phyloP scores from a whole-genome alignment of 2,329 filamentous ascomycete species.

The Cladophialophora exuberans region DNA sequence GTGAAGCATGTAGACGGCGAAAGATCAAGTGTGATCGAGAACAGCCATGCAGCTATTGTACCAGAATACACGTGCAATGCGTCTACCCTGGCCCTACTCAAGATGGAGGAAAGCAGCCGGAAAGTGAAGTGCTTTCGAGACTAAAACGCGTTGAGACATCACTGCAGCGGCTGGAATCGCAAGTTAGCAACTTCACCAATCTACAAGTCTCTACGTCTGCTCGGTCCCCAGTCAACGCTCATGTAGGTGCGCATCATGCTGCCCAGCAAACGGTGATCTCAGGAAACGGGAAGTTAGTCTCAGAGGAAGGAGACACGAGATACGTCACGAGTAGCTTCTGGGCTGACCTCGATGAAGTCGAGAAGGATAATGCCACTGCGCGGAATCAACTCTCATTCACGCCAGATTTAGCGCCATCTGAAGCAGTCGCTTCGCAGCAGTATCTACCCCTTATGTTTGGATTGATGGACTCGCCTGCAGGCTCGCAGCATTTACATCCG shows the following conservation, averaged over 20 bases:
- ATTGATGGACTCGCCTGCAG: background rate
- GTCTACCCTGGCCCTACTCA: slow-evolving; percentile 35
- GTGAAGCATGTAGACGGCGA: slow-evolving; percentile 70
- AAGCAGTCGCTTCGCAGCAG: background rate
- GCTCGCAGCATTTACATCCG: slow-evolving; percentile 28
- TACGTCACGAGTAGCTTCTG: slow-evolving; percentile 66
- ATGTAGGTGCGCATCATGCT: too few relatives aligned
- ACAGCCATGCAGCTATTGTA: slow-evolving; percentile 68
- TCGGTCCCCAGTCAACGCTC: background rate
- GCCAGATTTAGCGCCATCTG: background rate
- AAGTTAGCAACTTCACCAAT: background rate
- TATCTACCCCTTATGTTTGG: background rate
- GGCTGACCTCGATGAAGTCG: slow-evolving; percentile 61
- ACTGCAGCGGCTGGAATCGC: slow-evolving; percentile 11
- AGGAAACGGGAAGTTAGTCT: slow-evolving; percentile 54
- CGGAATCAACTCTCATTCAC: background rate
- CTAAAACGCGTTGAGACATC: slow-evolving; percentile 15
- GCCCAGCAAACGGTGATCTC: background rate
- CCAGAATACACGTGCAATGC: slow-evolving; percentile 45
- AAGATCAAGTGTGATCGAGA: slow-evolving; percentile 78
- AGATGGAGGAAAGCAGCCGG: slow-evolving; percentile 20
- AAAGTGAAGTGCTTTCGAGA: slow-evolving; percentile 7
- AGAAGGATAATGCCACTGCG: background rate
- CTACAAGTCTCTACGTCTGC: background rate
- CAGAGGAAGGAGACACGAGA: slow-evolving; percentile 60